These are phyloP conservation scores for Saccharum hybrid DNA, from an alignment of 202 grass and related monocot genomes.

Conservation along the genomic window DNA sequence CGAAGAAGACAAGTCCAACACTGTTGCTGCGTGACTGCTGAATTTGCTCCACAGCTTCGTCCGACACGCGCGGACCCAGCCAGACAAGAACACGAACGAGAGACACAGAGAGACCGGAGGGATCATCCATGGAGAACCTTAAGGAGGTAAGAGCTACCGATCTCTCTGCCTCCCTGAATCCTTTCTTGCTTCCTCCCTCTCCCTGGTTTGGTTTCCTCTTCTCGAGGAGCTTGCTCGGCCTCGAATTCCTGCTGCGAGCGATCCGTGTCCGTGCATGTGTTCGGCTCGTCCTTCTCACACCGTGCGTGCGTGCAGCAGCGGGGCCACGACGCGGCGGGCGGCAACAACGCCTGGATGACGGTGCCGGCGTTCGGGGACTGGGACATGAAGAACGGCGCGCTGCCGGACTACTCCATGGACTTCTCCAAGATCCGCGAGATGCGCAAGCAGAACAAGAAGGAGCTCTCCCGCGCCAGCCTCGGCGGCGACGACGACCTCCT, in stretches of 20 bases:
- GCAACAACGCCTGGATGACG: slow-evolving; percentile 73
- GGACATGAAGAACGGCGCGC: slow-evolving; percentile 94
- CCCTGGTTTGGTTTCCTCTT: no score
- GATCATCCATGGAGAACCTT: slow-evolving; percentile 58
- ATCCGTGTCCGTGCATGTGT: not conserved
- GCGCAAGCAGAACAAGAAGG: slow-evolving; percentile 99
- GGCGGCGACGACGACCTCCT: slow-evolving; percentile 86
- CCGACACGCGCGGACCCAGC: not conserved
- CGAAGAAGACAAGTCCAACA: slow-evolving; percentile 43
- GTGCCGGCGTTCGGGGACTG: slow-evolving; percentile 98
- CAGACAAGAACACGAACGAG: not conserved
- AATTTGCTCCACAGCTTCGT: slow-evolving; percentile 16
- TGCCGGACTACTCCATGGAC: slow-evolving; percentile 99
- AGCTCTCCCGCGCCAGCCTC: slow-evolving; percentile 86
- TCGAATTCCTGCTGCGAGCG: not conserved
- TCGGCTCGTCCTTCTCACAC: not conserved
- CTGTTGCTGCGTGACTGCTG: slow-evolving; percentile 44
- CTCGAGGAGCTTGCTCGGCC: no score
- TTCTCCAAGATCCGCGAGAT: slow-evolving; percentile 99
- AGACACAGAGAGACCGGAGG: not conserved
- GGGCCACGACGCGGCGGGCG: slow-evolving; percentile 45
- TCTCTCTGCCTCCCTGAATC: slow-evolving; percentile 15
- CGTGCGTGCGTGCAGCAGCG: slow-evolving; percentile 24
- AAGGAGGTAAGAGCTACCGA: slow-evolving; percentile 53
- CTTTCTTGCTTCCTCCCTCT: not conserved